Evolutionary conservation across 192 early-diverging fungal genomes (phyloP).

Genomic region (Coemansia sp.): DNA sequence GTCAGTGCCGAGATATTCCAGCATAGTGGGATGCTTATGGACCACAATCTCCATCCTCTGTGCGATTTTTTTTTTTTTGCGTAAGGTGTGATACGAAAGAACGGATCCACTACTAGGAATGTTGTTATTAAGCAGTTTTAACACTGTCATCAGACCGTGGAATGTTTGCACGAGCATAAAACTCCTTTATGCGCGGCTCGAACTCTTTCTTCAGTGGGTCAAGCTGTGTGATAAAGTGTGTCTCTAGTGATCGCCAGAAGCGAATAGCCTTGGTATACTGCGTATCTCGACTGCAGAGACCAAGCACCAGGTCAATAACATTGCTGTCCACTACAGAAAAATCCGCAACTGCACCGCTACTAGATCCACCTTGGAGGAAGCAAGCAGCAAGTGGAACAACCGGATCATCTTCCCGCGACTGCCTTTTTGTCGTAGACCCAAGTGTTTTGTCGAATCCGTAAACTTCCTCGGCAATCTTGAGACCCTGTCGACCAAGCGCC

Average conservation of each 20-base stretch:
- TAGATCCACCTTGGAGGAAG: neutral
- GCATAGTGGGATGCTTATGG: neutral
- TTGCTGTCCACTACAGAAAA: slow-evolving; percentile 19
- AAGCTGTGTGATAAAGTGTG: slow-evolving; percentile 20
- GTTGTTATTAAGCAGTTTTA: neutral
- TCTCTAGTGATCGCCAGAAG: slow-evolving; percentile 45
- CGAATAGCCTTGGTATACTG: slow-evolving; percentile 43
- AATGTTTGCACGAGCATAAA: slow-evolving; percentile 11
- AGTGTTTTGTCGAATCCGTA: slow-evolving; percentile 30
- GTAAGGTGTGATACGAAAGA: neutral
- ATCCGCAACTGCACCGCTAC: neutral
- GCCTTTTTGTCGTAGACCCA: neutral
- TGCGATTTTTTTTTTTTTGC: neutral
- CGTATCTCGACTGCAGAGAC: slow-evolving; percentile 33
- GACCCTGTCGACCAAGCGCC: slow-evolving; percentile 35
- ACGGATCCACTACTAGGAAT: neutral
- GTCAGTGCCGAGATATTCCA: neutral
- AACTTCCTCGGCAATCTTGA: slow-evolving; percentile 29
- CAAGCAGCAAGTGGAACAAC: slow-evolving; percentile 19
- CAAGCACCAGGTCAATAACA: slow-evolving; percentile 31
- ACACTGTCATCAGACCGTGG: neutral
- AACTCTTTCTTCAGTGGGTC: slow-evolving; percentile 6
- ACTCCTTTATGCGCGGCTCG: neutral
- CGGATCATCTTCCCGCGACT: neutral
- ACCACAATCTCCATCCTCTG: neutral